Conservation (phyloP, 2,329 filamentous ascomycete genomes). For the Capronia americana region DNA sequence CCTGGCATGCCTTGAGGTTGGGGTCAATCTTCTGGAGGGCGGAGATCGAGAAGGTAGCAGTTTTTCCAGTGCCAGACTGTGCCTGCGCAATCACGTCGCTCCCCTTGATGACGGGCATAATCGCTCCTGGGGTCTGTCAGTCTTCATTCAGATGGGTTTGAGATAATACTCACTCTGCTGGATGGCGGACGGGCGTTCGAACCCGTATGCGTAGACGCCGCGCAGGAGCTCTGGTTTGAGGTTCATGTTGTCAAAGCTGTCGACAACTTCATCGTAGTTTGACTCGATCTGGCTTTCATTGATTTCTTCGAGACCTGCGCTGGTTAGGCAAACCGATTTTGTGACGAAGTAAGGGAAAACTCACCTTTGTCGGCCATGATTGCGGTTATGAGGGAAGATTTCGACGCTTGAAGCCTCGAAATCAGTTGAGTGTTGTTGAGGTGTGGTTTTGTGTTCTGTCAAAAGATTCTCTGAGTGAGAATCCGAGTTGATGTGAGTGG, state of each 20-base stretch:
- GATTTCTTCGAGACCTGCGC: slow-evolving; percentile 84
- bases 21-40: slow-evolving; percentile 98
- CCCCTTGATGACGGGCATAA: slow-evolving; percentile 99
- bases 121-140: slow-evolving; percentile 64
- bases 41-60: slow-evolving; percentile 98
- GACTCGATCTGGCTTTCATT: slow-evolving; percentile 99
- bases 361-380: slow-evolving; percentile 94
- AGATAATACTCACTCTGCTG: slow-evolving; percentile 59
- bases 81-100: slow-evolving; percentile 99
- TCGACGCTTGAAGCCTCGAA: slow-evolving; percentile 28
- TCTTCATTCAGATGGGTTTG: neutral
- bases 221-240: slow-evolving; percentile 97
- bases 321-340: neutral
- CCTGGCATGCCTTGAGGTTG: slow-evolving; percentile 94
- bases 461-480: slow-evolving; percentile 38
- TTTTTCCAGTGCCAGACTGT: slow-evolving; percentile 99
- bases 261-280: slow-evolving; percentile 99
- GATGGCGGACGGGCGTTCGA: slow-evolving; percentile 99
- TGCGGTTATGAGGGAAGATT: slow-evolving; percentile 58
- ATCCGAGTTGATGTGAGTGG: slow-evolving; percentile 30
- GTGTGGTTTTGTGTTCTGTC: slow-evolving; percentile 15
- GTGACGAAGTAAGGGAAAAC: neutral
- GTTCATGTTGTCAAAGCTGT: slow-evolving; percentile 98
- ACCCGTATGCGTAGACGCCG: slow-evolving; percentile 86
- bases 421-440: slow-evolving; percentile 14